Evolutionary conservation across 169 alveolate species (phyloP).

Genomic region (Cryptosporidium ubiquitum): DNA sequence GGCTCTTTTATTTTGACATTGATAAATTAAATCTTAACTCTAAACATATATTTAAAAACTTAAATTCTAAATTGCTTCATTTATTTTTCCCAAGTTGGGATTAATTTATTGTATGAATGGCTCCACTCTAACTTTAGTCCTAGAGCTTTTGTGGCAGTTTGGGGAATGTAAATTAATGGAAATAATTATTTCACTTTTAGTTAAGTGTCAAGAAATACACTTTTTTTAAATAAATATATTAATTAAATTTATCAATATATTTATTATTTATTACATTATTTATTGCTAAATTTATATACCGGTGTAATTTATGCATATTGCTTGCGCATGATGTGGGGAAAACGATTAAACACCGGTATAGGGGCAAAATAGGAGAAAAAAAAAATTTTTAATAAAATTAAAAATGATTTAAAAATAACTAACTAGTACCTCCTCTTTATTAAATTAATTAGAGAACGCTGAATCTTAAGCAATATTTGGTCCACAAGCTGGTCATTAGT

Average conservation of each 20-base stretch:
- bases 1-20: background rate
- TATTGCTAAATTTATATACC: slow-evolving; percentile 20
- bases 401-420: background rate
- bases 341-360: background rate
- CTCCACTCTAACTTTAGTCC: background rate
- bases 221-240: background rate
- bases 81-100: background rate
- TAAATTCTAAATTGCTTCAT: background rate
- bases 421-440: slow-evolving; percentile 1
- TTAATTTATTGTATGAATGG: background rate
- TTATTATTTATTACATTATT: slow-evolving; percentile 2
- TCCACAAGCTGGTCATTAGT: background rate
- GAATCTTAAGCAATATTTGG: slow-evolving; percentile 19
- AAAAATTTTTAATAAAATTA: background rate
- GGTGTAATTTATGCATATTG: background rate
- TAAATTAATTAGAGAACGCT: slow-evolving; percentile 29
- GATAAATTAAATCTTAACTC: background rate
- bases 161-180: background rate
- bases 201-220: background rate
- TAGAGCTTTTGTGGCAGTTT: background rate
- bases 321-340: background rate
- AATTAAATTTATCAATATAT: background rate
- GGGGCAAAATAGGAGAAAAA: background rate
- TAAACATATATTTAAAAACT: background rate
- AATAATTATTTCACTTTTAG: background rate